phyloP scores from a whole-genome alignment of 305 asterid species.

The Nicotiana rustica region DNA sequence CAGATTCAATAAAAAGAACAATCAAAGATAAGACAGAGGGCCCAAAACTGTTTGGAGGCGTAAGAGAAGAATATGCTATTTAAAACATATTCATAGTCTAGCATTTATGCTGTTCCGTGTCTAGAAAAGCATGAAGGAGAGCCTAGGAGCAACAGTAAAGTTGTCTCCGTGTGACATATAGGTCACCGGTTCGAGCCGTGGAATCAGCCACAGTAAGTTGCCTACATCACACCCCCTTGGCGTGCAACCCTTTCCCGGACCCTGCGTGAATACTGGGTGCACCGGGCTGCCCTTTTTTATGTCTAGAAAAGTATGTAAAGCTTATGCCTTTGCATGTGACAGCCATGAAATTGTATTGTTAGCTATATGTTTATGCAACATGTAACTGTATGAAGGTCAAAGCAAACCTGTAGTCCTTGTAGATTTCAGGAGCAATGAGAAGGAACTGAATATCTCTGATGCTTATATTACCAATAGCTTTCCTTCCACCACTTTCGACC shows the following conservation, averaged over 20 bases:
- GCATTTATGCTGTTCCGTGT: not conserved
- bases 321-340: not conserved
- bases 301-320: not conserved
- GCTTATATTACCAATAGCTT: conserved; percentile 96
- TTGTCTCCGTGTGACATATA: too few relatives aligned
- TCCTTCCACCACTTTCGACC: conserved; percentile 69
- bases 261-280: too few relatives aligned
- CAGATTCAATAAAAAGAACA: not conserved
- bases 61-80: not conserved
- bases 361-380: not conserved
- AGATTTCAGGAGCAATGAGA: conserved; percentile 89
- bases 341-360: not conserved
- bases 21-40: not conserved
- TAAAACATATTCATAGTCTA: not conserved
- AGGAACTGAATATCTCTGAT: conserved; percentile 96
- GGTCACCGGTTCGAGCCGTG: too few relatives aligned
- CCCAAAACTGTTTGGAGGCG: not conserved
- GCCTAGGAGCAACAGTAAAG: too few relatives aligned
- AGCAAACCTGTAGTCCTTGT: conserved; percentile 81
- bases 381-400: not conserved
- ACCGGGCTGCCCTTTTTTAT: too few relatives aligned
- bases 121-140: not conserved
- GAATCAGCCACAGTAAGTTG: too few relatives aligned
- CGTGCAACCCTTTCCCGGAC: too few relatives aligned
- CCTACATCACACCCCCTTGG: too few relatives aligned